A percentile compares a stretch with the other conserved stretches of the same genome.
Conservation (phyloP, 345 rosid genomes). For the Salix koriyanagi region DNA sequence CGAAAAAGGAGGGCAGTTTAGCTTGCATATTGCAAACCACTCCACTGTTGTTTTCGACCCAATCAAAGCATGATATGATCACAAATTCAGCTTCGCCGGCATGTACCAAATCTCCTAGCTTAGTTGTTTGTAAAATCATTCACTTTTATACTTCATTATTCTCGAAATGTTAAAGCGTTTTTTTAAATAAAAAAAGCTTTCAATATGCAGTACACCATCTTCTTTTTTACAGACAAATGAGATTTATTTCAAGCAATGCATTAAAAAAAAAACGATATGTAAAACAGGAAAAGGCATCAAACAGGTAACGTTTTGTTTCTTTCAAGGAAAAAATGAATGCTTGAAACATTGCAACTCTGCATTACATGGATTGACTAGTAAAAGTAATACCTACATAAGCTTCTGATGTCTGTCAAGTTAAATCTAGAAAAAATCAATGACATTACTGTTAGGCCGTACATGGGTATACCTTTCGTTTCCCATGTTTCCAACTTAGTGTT, state of each 20-base stretch:
- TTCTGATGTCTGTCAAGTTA: not conserved
- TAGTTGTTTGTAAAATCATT: not conserved
- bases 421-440: not conserved
- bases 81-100: not conserved
- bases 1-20: constrained; percentile 69
- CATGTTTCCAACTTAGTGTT: not conserved
- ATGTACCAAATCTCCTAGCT: not conserved
- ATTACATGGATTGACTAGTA: not conserved
- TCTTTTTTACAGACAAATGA: not conserved
- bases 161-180: not conserved
- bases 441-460: not conserved
- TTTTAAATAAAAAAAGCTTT: not conserved
- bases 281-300: not conserved
- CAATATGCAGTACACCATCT: not conserved
- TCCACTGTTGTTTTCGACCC: constrained; percentile 52
- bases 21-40: constrained; percentile 55
- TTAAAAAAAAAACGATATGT: not conserved
- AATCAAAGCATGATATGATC: not conserved
- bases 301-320: not conserved
- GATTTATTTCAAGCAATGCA: not conserved
- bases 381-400: not conserved
- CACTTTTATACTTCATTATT: not conserved
- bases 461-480: not conserved
- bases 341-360: not conserved
- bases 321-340: not conserved